Conservation (phyloP, 345 rosid species). For the Heritiera littoralis region DNA sequence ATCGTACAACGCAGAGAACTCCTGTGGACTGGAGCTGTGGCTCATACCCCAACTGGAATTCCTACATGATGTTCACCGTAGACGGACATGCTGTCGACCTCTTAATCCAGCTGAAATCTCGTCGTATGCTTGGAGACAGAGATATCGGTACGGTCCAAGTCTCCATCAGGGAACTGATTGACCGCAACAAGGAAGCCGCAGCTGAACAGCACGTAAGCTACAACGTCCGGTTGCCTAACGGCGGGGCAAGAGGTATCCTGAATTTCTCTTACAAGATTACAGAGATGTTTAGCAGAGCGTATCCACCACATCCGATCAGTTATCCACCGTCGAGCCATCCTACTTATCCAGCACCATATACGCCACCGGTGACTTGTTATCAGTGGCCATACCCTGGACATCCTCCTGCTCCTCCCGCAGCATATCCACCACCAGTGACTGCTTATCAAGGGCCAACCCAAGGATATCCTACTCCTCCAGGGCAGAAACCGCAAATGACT, state of each 20-base stretch:
- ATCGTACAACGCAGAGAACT: slow-evolving; percentile 32
- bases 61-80: slow-evolving; percentile 37
- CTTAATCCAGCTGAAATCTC: slow-evolving; percentile 34
- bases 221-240: slow-evolving; percentile 1
- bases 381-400: too few species aligned
- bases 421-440: slow-evolving; percentile 4
- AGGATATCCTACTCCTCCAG: slow-evolving; percentile 23
- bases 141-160: not conserved
- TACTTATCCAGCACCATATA: not conserved
- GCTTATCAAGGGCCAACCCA: slow-evolving; percentile 28
- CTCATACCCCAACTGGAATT: slow-evolving; percentile 43
- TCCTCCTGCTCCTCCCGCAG: too few species aligned
- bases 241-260: slow-evolving; percentile 43
- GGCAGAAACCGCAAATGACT: slow-evolving; percentile 29
- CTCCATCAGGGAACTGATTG: slow-evolving; percentile 48
- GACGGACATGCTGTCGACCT: slow-evolving; percentile 32
- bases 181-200: not conserved
- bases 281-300: slow-evolving; percentile 22
- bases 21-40: slow-evolving; percentile 40
- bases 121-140: slow-evolving; percentile 14
- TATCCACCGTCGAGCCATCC: too few species aligned
- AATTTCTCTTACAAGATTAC: slow-evolving; percentile 44
- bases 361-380: slow-evolving; percentile 9
- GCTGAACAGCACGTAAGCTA: slow-evolving; percentile 24
- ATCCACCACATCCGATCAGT: too few species aligned